phyloP scores from a whole-genome alignment of 1,284 basidiomycete genomes.

The Ganoderma leucocontextum region DNA sequence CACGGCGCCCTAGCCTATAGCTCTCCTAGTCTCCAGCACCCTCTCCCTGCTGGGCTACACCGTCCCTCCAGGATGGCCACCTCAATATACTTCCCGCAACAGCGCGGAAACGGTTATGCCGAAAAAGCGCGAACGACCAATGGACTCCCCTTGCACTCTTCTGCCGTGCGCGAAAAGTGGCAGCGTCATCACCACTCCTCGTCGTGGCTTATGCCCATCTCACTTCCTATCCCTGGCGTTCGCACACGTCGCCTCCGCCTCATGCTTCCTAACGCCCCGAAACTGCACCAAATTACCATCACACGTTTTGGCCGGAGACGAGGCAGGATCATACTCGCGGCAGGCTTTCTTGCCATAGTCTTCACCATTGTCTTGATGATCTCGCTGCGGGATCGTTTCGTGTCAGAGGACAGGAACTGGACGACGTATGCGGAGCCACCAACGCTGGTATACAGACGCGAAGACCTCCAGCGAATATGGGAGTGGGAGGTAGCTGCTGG shows the following conservation, averaged over 20 bases:
- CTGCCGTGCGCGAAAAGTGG: slow-evolving; percentile 75
- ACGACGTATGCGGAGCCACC: slow-evolving; percentile 71
- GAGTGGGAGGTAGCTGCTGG: slow-evolving; percentile 92
- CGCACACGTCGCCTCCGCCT: slow-evolving; percentile 58
- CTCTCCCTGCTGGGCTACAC: slow-evolving; percentile 17
- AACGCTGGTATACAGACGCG: slow-evolving; percentile 80
- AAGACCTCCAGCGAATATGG: slow-evolving; percentile 90
- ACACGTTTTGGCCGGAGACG: slow-evolving; percentile 65
- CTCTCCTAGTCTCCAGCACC: slow-evolving; percentile 25
- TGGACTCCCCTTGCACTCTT: slow-evolving; percentile 65
- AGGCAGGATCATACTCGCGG: slow-evolving; percentile 57
- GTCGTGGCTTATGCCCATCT: slow-evolving; percentile 68
- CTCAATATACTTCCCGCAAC: slow-evolving; percentile 55
- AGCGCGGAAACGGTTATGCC: slow-evolving; percentile 53
- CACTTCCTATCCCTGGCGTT: slow-evolving; percentile 67
- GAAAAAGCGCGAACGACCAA: slow-evolving; percentile 55
- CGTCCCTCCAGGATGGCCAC: slow-evolving; percentile 50
- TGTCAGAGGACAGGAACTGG: slow-evolving; percentile 71
- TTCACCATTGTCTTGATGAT: slow-evolving; percentile 56
- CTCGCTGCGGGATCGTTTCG: slow-evolving; percentile 67
- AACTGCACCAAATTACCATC: slow-evolving; percentile 65
- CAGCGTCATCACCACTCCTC: slow-evolving; percentile 54
- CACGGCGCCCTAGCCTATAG: slow-evolving; percentile 34
- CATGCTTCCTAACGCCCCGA: slow-evolving; percentile 50
- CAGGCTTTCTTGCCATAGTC: slow-evolving; percentile 57